Evolutionary conservation across 768 basidiomycete genomes (phyloP).

Genomic region (Mycena chlorophos): DNA sequence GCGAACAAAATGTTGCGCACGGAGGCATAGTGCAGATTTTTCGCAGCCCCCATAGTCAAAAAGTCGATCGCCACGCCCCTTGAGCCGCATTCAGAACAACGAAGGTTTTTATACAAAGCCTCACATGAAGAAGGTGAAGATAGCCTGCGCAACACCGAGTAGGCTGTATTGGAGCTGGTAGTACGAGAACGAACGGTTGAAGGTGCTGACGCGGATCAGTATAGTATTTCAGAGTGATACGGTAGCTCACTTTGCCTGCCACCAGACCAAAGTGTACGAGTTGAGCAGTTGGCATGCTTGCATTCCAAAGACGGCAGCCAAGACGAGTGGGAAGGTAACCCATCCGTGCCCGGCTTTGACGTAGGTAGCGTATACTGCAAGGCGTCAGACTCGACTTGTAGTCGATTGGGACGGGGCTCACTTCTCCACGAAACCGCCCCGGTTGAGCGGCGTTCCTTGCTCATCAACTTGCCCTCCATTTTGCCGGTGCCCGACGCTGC

Average conservation of each 20-base stretch:
- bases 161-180: constrained; percentile 67
- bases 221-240: neutral
- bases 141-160: constrained; percentile 56
- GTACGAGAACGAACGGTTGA: constrained; percentile 50
- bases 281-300: constrained; percentile 62
- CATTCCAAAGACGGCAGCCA: constrained; percentile 55
- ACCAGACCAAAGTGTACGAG: constrained; percentile 70
- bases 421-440: constrained; percentile 58
- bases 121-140: constrained; percentile 59
- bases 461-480: constrained; percentile 65
- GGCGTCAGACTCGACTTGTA: neutral
- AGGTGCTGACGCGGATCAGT: constrained; percentile 35
- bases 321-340: constrained; percentile 50
- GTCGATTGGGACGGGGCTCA: constrained; percentile 24
- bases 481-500: constrained; percentile 53
- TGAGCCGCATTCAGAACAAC: neutral
- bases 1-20: constrained; percentile 63
- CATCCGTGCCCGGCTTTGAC: constrained; percentile 54
- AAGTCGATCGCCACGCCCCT: constrained; percentile 57
- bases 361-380: constrained; percentile 63
- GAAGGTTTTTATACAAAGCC: constrained; percentile 20
- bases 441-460: constrained; percentile 63
- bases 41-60: constrained; percentile 59
- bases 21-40: constrained; percentile 59
- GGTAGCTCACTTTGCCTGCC: constrained; percentile 54